phyloP scores from a whole-genome alignment of 2,329 filamentous ascomycete genomes.

The Colletotrichum godetiae region DNA sequence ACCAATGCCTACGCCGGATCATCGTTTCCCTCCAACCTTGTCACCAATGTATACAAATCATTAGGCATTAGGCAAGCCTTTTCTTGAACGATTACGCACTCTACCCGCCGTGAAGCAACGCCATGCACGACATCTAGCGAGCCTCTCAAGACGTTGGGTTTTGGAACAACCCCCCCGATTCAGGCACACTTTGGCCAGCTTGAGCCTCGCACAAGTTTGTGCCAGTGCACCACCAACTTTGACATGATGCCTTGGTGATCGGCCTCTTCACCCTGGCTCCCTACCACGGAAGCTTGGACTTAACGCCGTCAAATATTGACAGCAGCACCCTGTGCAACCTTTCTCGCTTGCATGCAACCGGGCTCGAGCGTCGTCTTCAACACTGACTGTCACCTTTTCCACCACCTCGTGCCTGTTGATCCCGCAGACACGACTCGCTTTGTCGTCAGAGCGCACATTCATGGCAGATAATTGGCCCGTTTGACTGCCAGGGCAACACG shows the following conservation, averaged over 20 bases:
- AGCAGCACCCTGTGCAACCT: slow-evolving; percentile 16
- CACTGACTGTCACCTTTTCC: not conserved
- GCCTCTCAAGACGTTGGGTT: slow-evolving; percentile 3
- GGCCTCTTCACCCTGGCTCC: slow-evolving; percentile 7
- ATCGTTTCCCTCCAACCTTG: not conserved
- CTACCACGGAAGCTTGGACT: slow-evolving; percentile 24
- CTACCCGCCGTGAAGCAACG: not conserved
- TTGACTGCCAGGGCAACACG: not conserved
- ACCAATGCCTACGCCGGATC: not conserved
- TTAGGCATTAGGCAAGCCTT: not conserved
- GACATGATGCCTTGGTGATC: slow-evolving; percentile 17
- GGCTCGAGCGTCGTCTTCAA: slow-evolving; percentile 33
- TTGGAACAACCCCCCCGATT: slow-evolving; percentile 13
- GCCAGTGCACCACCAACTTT: not conserved
- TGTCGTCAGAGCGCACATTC: slow-evolving; percentile 10
- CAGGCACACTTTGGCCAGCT: slow-evolving; percentile 16
- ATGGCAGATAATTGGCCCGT: not conserved
- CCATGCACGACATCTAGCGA: slow-evolving; percentile 23
- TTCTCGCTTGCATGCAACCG: slow-evolving; percentile 30
- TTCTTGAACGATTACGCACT: not conserved
- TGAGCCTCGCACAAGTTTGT: not conserved
- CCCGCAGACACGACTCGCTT: slow-evolving; percentile 16
- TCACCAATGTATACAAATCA: not conserved
- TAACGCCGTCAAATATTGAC: slow-evolving; percentile 30
- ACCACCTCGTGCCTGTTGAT: not conserved